A percentile compares a stretch with the other conserved stretches of the same genome.
phyloP scores from a whole-genome alignment of 495 filamentous ascomycete species.

The Neurospora cerealis region DNA sequence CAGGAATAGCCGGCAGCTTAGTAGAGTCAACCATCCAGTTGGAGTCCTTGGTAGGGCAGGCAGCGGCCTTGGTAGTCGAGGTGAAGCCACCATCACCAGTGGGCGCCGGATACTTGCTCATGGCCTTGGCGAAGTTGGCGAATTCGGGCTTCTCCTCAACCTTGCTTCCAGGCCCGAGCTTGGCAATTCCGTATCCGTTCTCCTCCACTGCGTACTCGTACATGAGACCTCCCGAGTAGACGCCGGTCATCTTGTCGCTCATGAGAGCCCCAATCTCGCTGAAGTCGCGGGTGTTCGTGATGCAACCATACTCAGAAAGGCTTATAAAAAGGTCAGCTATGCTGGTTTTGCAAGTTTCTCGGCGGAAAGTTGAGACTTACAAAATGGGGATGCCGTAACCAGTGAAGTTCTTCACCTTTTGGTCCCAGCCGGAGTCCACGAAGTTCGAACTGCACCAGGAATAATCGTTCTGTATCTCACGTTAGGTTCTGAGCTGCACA shows the following conservation, averaged over 20 bases:
- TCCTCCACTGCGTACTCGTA: conserved; percentile 87
- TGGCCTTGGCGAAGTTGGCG: conserved; percentile 52
- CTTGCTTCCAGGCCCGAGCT: conserved; percentile 42
- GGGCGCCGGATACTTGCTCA: conserved; percentile 53
- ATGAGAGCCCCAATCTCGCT: conserved; percentile 74
- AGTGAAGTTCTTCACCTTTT: conserved; percentile 86
- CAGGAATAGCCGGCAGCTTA: conserved; percentile 66
- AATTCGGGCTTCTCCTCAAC: conserved; percentile 50
- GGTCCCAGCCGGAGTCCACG: conserved; percentile 67
- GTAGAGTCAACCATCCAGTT: conserved; percentile 64
- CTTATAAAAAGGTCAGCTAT: conserved; percentile 12
- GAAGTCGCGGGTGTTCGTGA: conserved; percentile 67
- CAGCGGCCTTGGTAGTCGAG: conserved; percentile 47
- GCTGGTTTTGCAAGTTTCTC: neutral
- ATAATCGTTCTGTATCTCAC: conserved; percentile 65
- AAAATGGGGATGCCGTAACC: conserved; percentile 90
- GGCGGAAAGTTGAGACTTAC: conserved; percentile 6
- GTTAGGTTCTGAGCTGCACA: neutral
- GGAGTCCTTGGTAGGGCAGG: conserved; percentile 58
- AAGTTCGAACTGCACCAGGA: conserved; percentile 92
- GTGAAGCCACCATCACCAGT: conserved; percentile 70
- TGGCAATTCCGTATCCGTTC: conserved; percentile 68
- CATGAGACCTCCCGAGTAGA: conserved; percentile 92
- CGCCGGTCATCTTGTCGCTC: conserved; percentile 70
- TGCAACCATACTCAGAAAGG: conserved; percentile 92